Evolutionary conservation across 2,329 filamentous ascomycete genomes (phyloP).

Genomic region (Remersonia thermophila): DNA sequence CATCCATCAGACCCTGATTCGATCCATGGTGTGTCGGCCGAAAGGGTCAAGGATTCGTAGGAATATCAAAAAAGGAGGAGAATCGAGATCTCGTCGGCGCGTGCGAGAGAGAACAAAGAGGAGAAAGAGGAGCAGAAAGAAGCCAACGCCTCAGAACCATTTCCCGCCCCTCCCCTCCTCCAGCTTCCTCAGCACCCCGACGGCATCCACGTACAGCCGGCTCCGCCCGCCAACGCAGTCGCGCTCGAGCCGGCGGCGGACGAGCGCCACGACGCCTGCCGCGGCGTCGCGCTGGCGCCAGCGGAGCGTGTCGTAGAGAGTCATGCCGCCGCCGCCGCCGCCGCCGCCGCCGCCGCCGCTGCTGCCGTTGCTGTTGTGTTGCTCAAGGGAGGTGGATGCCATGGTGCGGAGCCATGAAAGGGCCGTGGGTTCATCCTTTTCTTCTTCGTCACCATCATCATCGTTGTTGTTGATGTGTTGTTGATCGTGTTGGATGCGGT

Average conservation of each 20-base stretch:
- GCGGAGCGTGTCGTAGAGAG: no score
- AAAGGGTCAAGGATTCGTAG: no score
- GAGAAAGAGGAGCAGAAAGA: no score
- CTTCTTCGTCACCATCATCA: not conserved
- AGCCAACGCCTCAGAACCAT: slow-evolving; percentile 25
- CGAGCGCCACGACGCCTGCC: slow-evolving; percentile 35
- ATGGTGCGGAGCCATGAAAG: not conserved
- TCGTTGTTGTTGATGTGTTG: no score
- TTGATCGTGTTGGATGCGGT: no score
- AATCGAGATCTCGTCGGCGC: no score
- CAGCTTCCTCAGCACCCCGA: slow-evolving; percentile 39
- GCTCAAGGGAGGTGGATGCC: not conserved
- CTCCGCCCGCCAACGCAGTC: slow-evolving; percentile 38
- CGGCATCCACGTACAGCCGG: slow-evolving; percentile 40
- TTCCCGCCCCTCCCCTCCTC: slow-evolving; percentile 32
- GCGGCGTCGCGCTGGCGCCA: slow-evolving; percentile 24
- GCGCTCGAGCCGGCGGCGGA: slow-evolving; percentile 32
- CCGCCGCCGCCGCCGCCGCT: slow-evolving; percentile 29
- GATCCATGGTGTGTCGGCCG: no score
- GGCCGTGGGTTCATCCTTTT: not conserved
- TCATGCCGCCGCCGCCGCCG: no score
- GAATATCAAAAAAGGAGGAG: no score
- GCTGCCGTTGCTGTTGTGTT: slow-evolving; percentile 14
- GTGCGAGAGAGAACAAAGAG: no score
- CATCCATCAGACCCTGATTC: no score